Evolutionary conservation across 2,329 filamentous ascomycete species (phyloP), one percentile per base, ranked within the genome.

Genomic region (Sarocladiaceae sp.): DNA sequence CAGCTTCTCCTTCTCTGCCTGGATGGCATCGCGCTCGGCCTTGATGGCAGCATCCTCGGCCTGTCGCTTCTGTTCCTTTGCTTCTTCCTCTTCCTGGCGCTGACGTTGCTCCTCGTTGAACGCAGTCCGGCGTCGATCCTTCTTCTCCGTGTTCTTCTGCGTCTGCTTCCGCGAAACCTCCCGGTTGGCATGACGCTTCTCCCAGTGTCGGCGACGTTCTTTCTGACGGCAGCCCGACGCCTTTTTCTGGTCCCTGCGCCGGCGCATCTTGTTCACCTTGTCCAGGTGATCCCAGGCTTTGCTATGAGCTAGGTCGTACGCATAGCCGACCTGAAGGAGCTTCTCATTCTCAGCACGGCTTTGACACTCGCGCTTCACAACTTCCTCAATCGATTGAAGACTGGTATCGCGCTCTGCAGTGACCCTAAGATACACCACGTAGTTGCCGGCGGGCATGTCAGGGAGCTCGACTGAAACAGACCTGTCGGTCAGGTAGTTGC

Each of bases 231-330:
- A 68, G n/a, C 60, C 57, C 37, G 68, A 73, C 0, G 70, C 71
- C 59, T 74, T 73, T 40, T 70, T 61, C 40, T 72, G 66, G 46
- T 73, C 66, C 46, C 67, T 64, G 53, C 72, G 67, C 55, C 75
- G 70, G 19, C 70, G 61, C 19, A 74, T 66, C 49, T 72, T 69
- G 18, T 65, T 61, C 2, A 75, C 68, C 50, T 72, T 70, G 44
- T 75, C 66, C 50, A 76, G 54, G 24, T 77, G 70, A 1, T 65
- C 62, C 40, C 70, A 67, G 2, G 73, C 76, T 57, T 80, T 80
- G 61, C 68, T 72, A 52, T 82, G 78, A 0, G 78, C 78, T 5
- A 80, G 53, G 51, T 82, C 77, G 47, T 82, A 81, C 0, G 76
- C 72, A 31, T 70, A 67, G 2, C 76, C 78, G 5, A 80, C 73